A percentile compares a stretch with the other conserved stretches of the same genome.
phyloP scores from a whole-genome alignment of 495 filamentous ascomycete species.

The Glarea lozoyensis region DNA sequence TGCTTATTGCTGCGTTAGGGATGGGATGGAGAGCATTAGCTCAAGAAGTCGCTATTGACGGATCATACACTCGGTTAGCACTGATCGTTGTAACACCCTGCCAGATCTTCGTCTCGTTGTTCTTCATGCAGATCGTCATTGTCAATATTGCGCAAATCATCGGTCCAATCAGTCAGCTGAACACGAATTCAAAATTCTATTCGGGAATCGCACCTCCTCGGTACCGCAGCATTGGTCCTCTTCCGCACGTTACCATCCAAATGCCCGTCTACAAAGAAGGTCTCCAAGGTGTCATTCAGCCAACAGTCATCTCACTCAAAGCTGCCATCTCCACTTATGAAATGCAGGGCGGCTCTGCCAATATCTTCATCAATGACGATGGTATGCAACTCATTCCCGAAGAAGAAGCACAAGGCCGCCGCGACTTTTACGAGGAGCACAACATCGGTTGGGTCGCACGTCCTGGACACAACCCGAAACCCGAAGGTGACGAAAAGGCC shows the following conservation, averaged over 20 bases:
- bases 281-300: conserved; percentile 49
- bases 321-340: conserved; percentile 61
- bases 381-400: conserved; percentile 50
- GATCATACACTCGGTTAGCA: conserved; percentile 44
- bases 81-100: conserved; percentile 10
- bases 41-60: conserved; percentile 54
- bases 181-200: conserved; percentile 50
- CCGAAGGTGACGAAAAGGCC: conserved; percentile 20
- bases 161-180: conserved; percentile 49
- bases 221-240: conserved; percentile 29
- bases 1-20: conserved; percentile 43
- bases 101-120: conserved; percentile 33
- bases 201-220: conserved; percentile 42
- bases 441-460: conserved; percentile 54
- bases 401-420: conserved; percentile 45
- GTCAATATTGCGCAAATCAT: conserved; percentile 48
- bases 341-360: conserved; percentile 59
- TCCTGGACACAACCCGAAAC: conserved; percentile 37
- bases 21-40: conserved; percentile 54
- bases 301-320: conserved; percentile 53
- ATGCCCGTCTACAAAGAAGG: conserved; percentile 73
- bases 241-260: conserved; percentile 68
- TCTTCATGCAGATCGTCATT: conserved; percentile 49
- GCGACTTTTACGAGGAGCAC: conserved; percentile 57
- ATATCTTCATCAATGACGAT: conserved; percentile 67